A percentile compares a stretch with the other conserved stretches of the same genome.
Evolutionary conservation across 192 early-diverging fungal species (phyloP).

Genomic region (Lunasporangiospora selenospora): DNA sequence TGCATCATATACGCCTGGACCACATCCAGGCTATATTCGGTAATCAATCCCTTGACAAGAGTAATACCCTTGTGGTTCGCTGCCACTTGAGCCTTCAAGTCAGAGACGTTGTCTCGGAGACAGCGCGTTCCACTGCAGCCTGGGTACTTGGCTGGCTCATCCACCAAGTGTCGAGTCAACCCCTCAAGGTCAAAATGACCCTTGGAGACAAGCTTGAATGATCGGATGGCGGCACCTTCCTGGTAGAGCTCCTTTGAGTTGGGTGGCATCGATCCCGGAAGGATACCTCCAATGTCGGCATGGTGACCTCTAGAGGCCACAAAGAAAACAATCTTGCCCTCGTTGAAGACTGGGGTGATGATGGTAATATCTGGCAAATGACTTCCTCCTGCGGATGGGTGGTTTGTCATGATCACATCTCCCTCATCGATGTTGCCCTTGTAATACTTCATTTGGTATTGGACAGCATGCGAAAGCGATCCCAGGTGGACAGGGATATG

Average conservation of each 20-base stretch:
- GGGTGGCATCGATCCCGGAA: conserved; percentile 90
- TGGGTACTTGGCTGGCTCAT: conserved; percentile 83
- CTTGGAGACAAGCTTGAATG: conserved; percentile 86
- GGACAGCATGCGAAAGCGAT: conserved; percentile 92
- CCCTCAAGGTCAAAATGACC: conserved; percentile 86
- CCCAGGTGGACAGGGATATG: conserved; percentile 96
- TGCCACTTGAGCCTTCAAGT: conserved; percentile 96
- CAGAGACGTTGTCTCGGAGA: conserved; percentile 90
- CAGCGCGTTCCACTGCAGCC: conserved; percentile 91
- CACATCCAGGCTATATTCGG: conserved; percentile 82
- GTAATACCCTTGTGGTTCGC: conserved; percentile 94
- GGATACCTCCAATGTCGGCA: conserved; percentile 92
- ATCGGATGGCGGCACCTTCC: conserved; percentile 92
- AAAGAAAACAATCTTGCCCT: conserved; percentile 87
- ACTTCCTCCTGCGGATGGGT: conserved; percentile 93
- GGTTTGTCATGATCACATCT: conserved; percentile 95
- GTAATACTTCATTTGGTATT: conserved; percentile 86
- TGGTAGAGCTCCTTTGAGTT: conserved; percentile 91
- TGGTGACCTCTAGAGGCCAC: conserved; percentile 94
- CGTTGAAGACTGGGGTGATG: conserved; percentile 92
- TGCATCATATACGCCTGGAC: conserved; percentile 97
- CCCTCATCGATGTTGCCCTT: conserved; percentile 78
- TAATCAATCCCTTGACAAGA: conserved; percentile 81
- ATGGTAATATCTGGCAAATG: conserved; percentile 97
- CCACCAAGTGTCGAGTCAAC: conserved; percentile 74